Base-by-base conservation (phyloP, 305 asterid species). In the Fraxinus platypoda region DNA sequence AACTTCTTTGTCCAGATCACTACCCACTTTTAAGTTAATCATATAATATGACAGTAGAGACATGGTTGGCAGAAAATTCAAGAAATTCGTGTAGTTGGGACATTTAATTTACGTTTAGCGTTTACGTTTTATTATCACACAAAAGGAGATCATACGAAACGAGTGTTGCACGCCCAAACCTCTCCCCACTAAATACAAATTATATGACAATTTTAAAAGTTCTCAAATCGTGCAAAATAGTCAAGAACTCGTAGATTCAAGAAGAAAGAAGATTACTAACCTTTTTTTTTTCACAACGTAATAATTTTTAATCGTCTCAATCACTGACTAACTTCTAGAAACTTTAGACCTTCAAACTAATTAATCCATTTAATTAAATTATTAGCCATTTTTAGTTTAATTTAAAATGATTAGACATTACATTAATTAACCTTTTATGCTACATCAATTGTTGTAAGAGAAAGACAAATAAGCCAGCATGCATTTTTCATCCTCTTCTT, bases 381-480 rank as follows among this genome's bases (percentile, higher is more conserved):
- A 62, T 23, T 62, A 62, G 17, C 72, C 72, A 8, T 25, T 25
- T 17, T 64, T 64, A 23, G 2, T 64, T 64, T 25, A 64, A 3
- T 64, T 64, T 64, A 64, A 25, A 64, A 64, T 64, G n/a, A 64
- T 64, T 25, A 9, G 0, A 2, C 72, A 25, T 64, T 25, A 26
- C 72, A 62, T 62, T 21, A n/a, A 23, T 6, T 62, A 21, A 8
- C 34, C 72, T 25, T 28, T 68, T 68, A 68, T 68, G 37, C 17
- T 30, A 68, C 74, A 68, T 68, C 74, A 68, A 28, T 28, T 28
- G 74, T 68, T 68, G 74, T 30, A 68, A 68, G 74, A 66, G 35
- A 8, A 9, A 26, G 74, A 66, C 74, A 64, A 64, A 25, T 2
- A 21, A 64, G 74, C 30, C 33, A 66, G 35, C 19, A 68, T 28